Conservation (phyloP, 106 monocot species). For the Dendrobium nobile region DNA sequence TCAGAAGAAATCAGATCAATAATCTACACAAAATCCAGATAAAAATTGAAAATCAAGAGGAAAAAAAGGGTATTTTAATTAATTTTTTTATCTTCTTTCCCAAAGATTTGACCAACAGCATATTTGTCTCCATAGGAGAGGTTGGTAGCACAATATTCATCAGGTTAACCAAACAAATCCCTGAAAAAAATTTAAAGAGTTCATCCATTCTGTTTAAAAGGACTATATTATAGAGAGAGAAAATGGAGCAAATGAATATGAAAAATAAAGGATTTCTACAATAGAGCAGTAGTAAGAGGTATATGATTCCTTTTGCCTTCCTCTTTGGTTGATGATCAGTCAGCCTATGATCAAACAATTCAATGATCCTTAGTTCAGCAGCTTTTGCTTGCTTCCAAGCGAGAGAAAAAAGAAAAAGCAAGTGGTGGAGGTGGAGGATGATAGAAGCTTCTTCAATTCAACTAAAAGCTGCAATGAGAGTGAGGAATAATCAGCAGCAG, state of each 20-base stretch:
- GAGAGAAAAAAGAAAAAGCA: too few species aligned
- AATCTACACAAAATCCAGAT: neutral
- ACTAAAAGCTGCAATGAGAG: neutral
- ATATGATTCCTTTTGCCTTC: neutral
- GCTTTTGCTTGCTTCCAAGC: neutral
- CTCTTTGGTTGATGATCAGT: neutral
- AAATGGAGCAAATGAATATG: neutral
- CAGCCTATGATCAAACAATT: neutral
- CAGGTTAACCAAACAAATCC: conserved; percentile 1
- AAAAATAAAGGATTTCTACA: conserved; percentile 5
- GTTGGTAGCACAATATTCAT: neutral
- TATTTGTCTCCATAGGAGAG: neutral
- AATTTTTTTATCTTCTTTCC: neutral
- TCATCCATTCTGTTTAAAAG: neutral
- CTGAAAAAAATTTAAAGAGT: neutral
- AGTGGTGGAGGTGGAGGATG: too few species aligned
- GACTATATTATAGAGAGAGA: neutral
- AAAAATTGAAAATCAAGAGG: neutral
- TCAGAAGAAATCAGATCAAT: too few species aligned
- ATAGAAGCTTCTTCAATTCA: neutral
- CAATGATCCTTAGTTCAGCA: neutral
- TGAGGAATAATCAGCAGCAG: neutral
- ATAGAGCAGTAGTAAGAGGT: neutral
- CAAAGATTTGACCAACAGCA: neutral
- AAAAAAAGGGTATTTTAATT: neutral